These are phyloP conservation scores for Coemansia sp. DNA, from an alignment of 192 early-diverging fungal species.

Conservation along the genomic window DNA sequence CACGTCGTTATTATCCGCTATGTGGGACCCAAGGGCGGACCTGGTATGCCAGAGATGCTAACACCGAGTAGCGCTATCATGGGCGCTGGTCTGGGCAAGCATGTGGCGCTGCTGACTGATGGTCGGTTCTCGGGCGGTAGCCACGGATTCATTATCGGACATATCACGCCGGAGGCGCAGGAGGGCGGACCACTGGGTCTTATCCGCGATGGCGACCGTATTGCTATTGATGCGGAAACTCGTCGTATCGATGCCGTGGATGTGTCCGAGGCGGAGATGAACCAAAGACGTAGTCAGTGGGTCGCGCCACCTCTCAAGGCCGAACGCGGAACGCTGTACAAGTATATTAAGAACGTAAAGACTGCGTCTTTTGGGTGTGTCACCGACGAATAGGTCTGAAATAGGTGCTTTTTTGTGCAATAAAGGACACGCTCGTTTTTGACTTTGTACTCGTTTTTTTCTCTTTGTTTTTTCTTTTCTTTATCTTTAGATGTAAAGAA, in stretches of 20 bases:
- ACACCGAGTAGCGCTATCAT: constrained; percentile 97
- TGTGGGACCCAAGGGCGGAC: constrained; percentile 97
- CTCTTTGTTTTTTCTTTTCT: not conserved
- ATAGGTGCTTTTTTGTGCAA: not conserved
- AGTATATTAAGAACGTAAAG: constrained; percentile 90
- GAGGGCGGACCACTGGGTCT: constrained; percentile 94
- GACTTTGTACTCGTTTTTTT: not conserved
- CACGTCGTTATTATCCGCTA: constrained; percentile 94
- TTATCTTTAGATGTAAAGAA: not conserved
- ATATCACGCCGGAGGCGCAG: constrained; percentile 98
- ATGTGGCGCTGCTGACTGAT: constrained; percentile 97
- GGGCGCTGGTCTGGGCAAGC: constrained; percentile 97
- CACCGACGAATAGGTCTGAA: constrained; percentile 69
- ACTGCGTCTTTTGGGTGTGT: constrained; percentile 81
- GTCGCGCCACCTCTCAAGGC: constrained; percentile 86
- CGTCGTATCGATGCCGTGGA: constrained; percentile 74
- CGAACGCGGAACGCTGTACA: constrained; percentile 83
- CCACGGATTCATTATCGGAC: constrained; percentile 99
- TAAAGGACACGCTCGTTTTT: not conserved
- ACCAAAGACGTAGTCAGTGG: constrained; percentile 70
- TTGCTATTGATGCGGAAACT: constrained; percentile 85
- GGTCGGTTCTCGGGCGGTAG: constrained; percentile 98
- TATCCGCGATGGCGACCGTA: constrained; percentile 84
- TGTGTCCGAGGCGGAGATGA: constrained; percentile 77
- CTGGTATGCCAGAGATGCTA: constrained; percentile 99